Evolutionary conservation across 1,139 yeast species (phyloP).

Genomic region (Taphrina populina): DNA sequence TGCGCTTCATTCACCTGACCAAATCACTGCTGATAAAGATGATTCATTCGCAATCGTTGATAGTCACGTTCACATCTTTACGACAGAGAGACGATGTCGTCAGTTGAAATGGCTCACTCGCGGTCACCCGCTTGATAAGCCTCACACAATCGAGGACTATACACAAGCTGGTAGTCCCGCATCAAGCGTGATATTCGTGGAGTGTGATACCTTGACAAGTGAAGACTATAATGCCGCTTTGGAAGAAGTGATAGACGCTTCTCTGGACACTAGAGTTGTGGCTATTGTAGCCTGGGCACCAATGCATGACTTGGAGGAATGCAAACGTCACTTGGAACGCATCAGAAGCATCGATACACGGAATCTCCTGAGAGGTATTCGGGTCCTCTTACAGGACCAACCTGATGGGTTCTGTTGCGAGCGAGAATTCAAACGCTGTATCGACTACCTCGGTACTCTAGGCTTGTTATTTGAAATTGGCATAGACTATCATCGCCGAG

Average conservation of each 20-base stretch:
- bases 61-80: constrained; percentile 23
- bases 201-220: constrained; percentile 13
- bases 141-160: constrained; percentile 6
- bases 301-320: background rate
- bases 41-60: no score
- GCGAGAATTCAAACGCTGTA: background rate
- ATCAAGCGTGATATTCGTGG: constrained; percentile 6
- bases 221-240: constrained; percentile 1
- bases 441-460: background rate
- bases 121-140: background rate
- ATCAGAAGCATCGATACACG: background rate
- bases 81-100: background rate
- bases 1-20: no score
- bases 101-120: constrained; percentile 11
- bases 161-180: background rate
- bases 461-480: constrained; percentile 18
- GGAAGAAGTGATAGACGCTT: constrained; percentile 9
- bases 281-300: constrained; percentile 31
- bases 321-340: background rate
- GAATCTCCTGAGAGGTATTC: constrained; percentile 6
- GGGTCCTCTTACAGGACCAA: constrained; percentile 22
- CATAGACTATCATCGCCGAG: constrained; percentile 17
- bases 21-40: no score
- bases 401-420: constrained; percentile 1
- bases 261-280: background rate